Conservation (phyloP, 2,329 filamentous ascomycete species). For the Sordariomycetes sp. region DNA sequence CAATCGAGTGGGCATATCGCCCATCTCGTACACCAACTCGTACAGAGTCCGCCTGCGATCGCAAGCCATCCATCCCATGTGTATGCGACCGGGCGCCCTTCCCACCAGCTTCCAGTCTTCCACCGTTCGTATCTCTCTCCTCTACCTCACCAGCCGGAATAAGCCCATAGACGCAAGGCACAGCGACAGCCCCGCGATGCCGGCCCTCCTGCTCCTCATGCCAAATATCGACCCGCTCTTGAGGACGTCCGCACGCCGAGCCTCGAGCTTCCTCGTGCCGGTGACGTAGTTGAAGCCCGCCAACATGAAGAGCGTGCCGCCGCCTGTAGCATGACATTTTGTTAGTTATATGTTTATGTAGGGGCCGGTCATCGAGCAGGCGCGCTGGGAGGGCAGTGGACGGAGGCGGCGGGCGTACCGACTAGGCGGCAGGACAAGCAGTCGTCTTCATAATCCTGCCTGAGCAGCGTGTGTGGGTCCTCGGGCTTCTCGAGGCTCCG, state of each 20-base stretch:
- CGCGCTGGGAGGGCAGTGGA: neutral
- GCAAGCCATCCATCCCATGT: neutral
- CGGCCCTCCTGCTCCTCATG: constrained; percentile 57
- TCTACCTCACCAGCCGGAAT: constrained; percentile 33
- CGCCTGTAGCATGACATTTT: constrained; percentile 37
- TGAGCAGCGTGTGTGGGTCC: constrained; percentile 46
- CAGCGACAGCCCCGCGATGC: constrained; percentile 57
- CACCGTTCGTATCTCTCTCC: too few species aligned
- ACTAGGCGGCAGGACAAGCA: constrained; percentile 62
- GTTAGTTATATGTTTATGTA: neutral
- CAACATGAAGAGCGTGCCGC: constrained; percentile 64
- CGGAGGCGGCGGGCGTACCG: constrained; percentile 32
- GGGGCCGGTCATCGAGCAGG: neutral
- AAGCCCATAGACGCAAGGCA: constrained; percentile 60
- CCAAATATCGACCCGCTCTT: constrained; percentile 61
- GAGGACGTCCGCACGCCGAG: constrained; percentile 54
- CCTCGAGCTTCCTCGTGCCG: constrained; percentile 60
- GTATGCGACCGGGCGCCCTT: neutral
- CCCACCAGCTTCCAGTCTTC: neutral
- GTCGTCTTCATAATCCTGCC: constrained; percentile 48
- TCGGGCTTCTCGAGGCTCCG: constrained; percentile 49
- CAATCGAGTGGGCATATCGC: constrained; percentile 3
- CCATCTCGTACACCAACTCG: neutral
- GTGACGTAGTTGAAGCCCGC: constrained; percentile 70
- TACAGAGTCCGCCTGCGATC: neutral